Evolutionary conservation across 768 basidiomycete genomes (phyloP), one percentile per base, ranked within the genome.

Genomic region (Amanita pseudoporphyria): DNA sequence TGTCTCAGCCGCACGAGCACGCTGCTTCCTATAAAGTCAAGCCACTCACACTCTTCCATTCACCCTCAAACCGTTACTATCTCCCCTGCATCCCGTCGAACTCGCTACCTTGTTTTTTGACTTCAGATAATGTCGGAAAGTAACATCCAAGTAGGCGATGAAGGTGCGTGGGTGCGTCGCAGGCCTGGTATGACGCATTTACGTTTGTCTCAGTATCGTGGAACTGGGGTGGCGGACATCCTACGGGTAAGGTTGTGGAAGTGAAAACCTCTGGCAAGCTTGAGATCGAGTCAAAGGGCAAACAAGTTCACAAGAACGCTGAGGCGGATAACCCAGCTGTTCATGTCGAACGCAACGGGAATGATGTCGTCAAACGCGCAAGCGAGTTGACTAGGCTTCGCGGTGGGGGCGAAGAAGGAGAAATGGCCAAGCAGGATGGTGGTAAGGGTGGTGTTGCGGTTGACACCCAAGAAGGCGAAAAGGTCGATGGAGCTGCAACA

Each of bases 311-410:
- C 54, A 62, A 57, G 54, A 62, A 62, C 51, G 58, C 59, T 2
- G 59, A 59, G 44, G 53, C 57, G 16, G 50, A 48, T 2, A 62
- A 62, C 32, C 64, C 61, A 14, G 59, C 62, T n/a, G 64, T 63
- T 2, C 61, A 61, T 37, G 58, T 62, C 22, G 55, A 52, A 47
- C 53, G 57, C 35, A 48, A 56, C 5, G 59, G 60, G 1, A 61
- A 61, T 48, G 64, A 64, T 35, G 64, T 63, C 21, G 63, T 63
- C 1, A 64, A 64, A 43, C 50, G 61, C 12, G 60, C 59, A 21
- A 62, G 62, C 45, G 64, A 64, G 52, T 49, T 61, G 36, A 58
- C 51, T 10, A 64, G 57, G 39, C 48, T 57, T 19, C 37, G 46
- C 13, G 51, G 49, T 19, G 52, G 47, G 4, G 31, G 39, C 6